Conservation (phyloP, 2,329 filamentous ascomycete species). For the Fusarium fujikuroi region DNA sequence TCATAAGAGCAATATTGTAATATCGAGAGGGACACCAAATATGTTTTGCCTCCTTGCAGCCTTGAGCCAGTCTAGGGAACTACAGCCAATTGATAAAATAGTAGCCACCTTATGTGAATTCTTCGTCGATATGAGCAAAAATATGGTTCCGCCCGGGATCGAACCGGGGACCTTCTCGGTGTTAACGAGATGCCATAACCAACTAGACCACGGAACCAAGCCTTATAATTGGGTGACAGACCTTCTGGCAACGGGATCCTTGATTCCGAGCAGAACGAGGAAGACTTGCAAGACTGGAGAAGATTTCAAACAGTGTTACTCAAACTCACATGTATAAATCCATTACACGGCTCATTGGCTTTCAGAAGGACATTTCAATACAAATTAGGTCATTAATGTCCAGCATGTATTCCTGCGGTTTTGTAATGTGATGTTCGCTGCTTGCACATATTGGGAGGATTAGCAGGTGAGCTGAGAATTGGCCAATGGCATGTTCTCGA, state of each 20-base stretch:
- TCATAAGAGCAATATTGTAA: neutral
- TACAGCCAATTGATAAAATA: neutral
- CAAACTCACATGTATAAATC: rapidly evolving
- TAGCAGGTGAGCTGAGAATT: rapidly evolving
- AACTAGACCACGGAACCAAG: neutral
- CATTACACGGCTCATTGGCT: rapidly evolving
- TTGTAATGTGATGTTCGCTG: too few species aligned
- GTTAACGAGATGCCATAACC: conserved; percentile 2
- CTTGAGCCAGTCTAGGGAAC: neutral
- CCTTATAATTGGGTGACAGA: neutral
- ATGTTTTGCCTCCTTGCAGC: rapidly evolving
- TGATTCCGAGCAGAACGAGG: rapidly evolving
- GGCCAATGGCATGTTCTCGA: neutral
- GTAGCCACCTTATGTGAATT: neutral
- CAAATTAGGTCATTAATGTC: rapidly evolving
- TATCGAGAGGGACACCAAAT: neutral
- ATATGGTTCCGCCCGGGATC: neutral
- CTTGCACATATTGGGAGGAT: neutral
- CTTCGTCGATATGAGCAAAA: neutral
- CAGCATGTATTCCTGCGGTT: rapidly evolving
- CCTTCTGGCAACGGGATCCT: rapidly evolving
- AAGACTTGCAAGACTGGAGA: too few species aligned
- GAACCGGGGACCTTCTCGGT: neutral
- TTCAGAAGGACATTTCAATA: neutral
- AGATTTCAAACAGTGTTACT: rapidly evolving